These are phyloP conservation scores for Serendipita sp. DNA, from an alignment of 768 basidiomycete genomes.

Conservation along the genomic window DNA sequence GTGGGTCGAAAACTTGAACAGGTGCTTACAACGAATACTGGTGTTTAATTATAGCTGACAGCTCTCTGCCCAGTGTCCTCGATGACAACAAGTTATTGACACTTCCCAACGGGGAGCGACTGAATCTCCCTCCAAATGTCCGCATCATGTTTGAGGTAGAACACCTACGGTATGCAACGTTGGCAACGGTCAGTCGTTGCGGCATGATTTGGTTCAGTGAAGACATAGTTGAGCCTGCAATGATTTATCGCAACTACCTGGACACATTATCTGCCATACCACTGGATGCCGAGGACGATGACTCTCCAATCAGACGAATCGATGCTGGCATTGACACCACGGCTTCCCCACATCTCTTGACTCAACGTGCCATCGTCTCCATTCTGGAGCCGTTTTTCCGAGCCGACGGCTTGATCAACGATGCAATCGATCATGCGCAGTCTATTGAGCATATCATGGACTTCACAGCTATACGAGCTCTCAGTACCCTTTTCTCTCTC, in stretches of 20 bases:
- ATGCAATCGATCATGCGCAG: constrained; percentile 64
- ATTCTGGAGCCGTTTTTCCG: constrained; percentile 74
- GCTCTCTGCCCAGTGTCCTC: constrained; percentile 52
- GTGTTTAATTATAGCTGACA: background rate
- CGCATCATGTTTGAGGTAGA: constrained; percentile 99
- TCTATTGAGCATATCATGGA: constrained; percentile 98
- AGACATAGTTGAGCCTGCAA: constrained; percentile 76
- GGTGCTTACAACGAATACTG: constrained; percentile 32
- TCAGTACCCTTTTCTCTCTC: constrained; percentile 92
- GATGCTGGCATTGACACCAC: constrained; percentile 24
- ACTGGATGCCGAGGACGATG: constrained; percentile 84
- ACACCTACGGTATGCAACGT: constrained; percentile 89
- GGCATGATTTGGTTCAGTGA: constrained; percentile 99
- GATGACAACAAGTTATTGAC: constrained; percentile 80
- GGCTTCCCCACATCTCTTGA: constrained; percentile 39
- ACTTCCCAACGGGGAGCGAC: constrained; percentile 92
- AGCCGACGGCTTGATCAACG: constrained; percentile 63
- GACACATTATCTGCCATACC: constrained; percentile 55
- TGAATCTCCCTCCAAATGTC: constrained; percentile 91
- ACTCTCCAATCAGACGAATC: constrained; percentile 43
- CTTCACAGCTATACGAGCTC: constrained; percentile 79
- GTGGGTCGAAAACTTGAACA: constrained; percentile 99
- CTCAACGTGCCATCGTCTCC: constrained; percentile 58
- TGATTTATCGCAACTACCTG: constrained; percentile 87
- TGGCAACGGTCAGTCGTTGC: constrained; percentile 97